Evolutionary conservation across 805 yeast species (phyloP).

Genomic region (Hemisphaericaspora nanyangensis): DNA sequence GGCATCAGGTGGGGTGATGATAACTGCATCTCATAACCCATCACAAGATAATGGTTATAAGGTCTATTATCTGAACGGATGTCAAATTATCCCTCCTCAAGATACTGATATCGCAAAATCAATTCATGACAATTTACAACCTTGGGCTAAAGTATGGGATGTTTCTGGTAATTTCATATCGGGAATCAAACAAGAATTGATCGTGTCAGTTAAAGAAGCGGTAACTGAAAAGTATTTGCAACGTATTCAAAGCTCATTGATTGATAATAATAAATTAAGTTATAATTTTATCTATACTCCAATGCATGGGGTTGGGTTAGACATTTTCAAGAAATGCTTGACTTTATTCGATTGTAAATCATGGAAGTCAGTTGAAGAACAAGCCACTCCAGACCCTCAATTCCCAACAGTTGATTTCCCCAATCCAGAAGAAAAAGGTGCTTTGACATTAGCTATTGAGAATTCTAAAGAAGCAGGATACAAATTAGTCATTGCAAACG

Average conservation of each 20-base stretch:
- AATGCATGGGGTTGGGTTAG: slow-evolving; percentile 91
- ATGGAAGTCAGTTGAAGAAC: slow-evolving; percentile 48
- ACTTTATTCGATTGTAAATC: slow-evolving; percentile 28
- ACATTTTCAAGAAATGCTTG: slow-evolving; percentile 46
- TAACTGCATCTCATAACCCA: slow-evolving; percentile 87
- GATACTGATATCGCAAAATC: slow-evolving; percentile 66
- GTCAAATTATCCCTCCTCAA: slow-evolving; percentile 93
- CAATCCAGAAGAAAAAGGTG: slow-evolving; percentile 95
- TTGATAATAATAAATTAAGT: slow-evolving; percentile 20
- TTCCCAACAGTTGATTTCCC: slow-evolving; percentile 88
- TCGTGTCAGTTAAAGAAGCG: slow-evolving; percentile 41
- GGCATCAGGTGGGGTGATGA: slow-evolving; percentile 85
- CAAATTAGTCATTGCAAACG: slow-evolving; percentile 75
- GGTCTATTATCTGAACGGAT: slow-evolving; percentile 90
- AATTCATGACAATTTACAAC: slow-evolving; percentile 58
- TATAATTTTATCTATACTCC: slow-evolving; percentile 79
- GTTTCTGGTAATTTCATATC: slow-evolving; percentile 30
- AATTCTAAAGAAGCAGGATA: slow-evolving; percentile 52
- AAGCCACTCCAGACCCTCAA: slow-evolving; percentile 73
- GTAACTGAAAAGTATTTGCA: slow-evolving; percentile 40
- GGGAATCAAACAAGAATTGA: slow-evolving; percentile 19
- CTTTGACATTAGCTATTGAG: slow-evolving; percentile 65
- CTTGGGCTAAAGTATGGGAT: slow-evolving; percentile 56
- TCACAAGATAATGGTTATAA: slow-evolving; percentile 89
- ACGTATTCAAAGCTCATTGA: slow-evolving; percentile 23